Conservation (phyloP, 768 basidiomycete species). For the Plicaturopsis crispa region DNA sequence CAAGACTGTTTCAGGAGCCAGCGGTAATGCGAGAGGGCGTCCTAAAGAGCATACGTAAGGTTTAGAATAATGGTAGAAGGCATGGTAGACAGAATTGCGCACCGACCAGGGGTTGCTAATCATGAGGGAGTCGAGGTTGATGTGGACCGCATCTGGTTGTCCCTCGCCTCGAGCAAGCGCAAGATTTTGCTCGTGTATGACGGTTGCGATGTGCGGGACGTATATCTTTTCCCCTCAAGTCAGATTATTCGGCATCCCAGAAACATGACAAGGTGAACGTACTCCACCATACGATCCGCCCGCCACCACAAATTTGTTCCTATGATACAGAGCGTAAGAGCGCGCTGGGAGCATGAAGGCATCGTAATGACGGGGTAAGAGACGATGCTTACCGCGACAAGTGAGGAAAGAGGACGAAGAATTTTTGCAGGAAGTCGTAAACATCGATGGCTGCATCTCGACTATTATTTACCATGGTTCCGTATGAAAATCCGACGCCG, state of each 20-base stretch:
- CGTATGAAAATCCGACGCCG: slow-evolving; percentile 27
- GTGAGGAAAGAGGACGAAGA: slow-evolving; percentile 19
- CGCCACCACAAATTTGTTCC: slow-evolving; percentile 19
- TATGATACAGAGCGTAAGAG: too few species aligned
- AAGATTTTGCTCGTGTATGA: slow-evolving; percentile 24
- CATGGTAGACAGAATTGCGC: slow-evolving; percentile 2
- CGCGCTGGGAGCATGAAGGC: too few species aligned
- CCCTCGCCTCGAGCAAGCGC: slow-evolving; percentile 13
- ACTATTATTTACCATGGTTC: slow-evolving; percentile 23
- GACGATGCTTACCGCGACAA: too few species aligned
- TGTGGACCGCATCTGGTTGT: slow-evolving; percentile 12
- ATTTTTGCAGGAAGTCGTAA: slow-evolving; percentile 29
- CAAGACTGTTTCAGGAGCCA: slow-evolving; percentile 24
- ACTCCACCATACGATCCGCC: slow-evolving; percentile 28
- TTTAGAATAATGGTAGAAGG: not conserved
- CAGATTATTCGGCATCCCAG: too few species aligned
- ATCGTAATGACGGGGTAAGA: too few species aligned
- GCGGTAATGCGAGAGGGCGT: slow-evolving; percentile 17
- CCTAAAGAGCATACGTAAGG: too few species aligned
- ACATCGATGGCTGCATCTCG: slow-evolving; percentile 21
- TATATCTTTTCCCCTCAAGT: too few species aligned
- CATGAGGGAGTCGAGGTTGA: slow-evolving; percentile 26
- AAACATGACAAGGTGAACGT: too few species aligned
- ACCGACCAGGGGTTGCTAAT: slow-evolving; percentile 24
- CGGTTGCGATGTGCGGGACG: slow-evolving; percentile 26